Conservation (phyloP, 345 rosid species). For the Erodium maritimum region DNA sequence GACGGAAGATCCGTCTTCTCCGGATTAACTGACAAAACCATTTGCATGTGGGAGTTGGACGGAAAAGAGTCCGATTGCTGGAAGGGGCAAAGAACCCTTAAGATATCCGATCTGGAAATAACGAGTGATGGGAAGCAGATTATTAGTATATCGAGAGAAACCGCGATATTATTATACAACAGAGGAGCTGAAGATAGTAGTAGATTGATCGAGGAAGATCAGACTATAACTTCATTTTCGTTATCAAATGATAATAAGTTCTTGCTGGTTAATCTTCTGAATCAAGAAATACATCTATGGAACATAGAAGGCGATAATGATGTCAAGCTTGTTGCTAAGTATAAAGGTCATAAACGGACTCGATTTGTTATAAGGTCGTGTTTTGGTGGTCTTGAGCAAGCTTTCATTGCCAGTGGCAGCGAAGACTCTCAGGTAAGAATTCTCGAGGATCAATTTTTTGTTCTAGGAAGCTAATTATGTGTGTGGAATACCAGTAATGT, state of each 20-base stretch:
- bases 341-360: slow-evolving; percentile 44
- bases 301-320: slow-evolving; percentile 36
- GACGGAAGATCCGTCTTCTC: slow-evolving; percentile 35
- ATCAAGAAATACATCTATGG: slow-evolving; percentile 64
- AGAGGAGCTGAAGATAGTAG: slow-evolving; percentile 36
- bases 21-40: slow-evolving; percentile 41
- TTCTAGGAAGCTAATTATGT: too few relatives aligned
- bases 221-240: slow-evolving; percentile 47
- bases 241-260: slow-evolving; percentile 42
- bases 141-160: slow-evolving; percentile 38
- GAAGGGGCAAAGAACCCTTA: slow-evolving; percentile 40
- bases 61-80: slow-evolving; percentile 46
- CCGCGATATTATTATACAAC: slow-evolving; percentile 34
- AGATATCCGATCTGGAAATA: slow-evolving; percentile 47
- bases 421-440: slow-evolving; percentile 58
- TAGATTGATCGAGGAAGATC: slow-evolving; percentile 39
- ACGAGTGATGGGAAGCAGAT: slow-evolving; percentile 41
- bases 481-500: too few relatives aligned
- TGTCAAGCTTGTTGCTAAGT: slow-evolving; percentile 35
- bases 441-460: background rate
- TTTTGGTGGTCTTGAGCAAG: slow-evolving; percentile 56
- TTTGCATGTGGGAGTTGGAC: slow-evolving; percentile 44
- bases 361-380: slow-evolving; percentile 61
- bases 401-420: slow-evolving; percentile 65
- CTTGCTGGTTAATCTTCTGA: slow-evolving; percentile 48